Base-by-base conservation (phyloP, 805 yeast species). In the Saccharomycopsis amapae region DNA sequence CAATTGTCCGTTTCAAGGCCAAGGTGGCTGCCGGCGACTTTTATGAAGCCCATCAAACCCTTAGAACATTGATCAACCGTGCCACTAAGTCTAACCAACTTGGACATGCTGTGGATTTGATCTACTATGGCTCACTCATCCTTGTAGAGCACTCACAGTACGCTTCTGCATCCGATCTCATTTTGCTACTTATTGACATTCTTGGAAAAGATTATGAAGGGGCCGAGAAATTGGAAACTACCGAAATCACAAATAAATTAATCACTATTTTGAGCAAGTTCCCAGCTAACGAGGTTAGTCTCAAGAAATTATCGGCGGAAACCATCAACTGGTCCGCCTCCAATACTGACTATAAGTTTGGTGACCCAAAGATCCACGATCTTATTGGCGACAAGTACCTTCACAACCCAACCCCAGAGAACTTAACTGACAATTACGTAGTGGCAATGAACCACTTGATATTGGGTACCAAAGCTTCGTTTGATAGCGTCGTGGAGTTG, bases 21-120 rank as follows among this genome's bases (percentile, higher is more conserved):
- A 80, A 84, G 56, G 81, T 90, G 52, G 75, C 73, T 42, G 73
- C 73, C 41, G 86, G 85, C 2, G 84, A 88, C 45, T 87, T 73
- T 65, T 90, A 90, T 61, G 98, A 93, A 61, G 97, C 97, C 0
- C 96, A 90, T 61, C 97, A 93, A 63, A 89, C 96, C 0, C 72
- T 93, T 42, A 71, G 96, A 58, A 87, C 97, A 4, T 84, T 90
- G 44, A 85, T 85, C 35, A 88, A 88, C 54, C 72, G 98, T 59
- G 83, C 85, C 58, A 81, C 84, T 36, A 77, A 85, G 52, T 60
- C 79, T 20, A 77, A 78, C 50, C 77, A 81, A 49, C 85, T 73
- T 60, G 66, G 64, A 2, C 81, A 82, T 33, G 95, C 97, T 7
- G 71, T 78, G 42, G 88, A 84, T 40, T 65, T 88, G 46, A 69